Base-by-base conservation (phyloP, 2,329 filamentous ascomycete genomes). In the Diaporthe caulivora region DNA sequence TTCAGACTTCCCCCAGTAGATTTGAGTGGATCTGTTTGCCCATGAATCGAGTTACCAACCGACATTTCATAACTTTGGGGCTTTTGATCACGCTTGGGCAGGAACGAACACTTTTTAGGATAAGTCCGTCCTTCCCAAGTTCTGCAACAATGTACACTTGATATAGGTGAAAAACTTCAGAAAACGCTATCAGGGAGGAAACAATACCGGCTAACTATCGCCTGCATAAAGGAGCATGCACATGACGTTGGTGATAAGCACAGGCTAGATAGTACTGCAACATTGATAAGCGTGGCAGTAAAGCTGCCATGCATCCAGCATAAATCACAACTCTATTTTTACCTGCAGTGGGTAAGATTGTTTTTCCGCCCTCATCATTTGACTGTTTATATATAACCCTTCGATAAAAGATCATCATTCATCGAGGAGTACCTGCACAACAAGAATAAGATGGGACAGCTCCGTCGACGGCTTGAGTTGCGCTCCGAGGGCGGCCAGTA, bases 401-500 rank as follows among this genome's bases (percentile, higher is more conserved):
- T 49, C 3, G 7, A 24, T 17, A n/a, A 18, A 26, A 18, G 9
- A 2, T 6, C 13, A 26, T 51, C 31, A 65, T 31, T 15, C 44
- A 26, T 37, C 44, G 1, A 65, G n/a, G 15, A 51, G 37, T 44
- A 18, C 21, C 29, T 24, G 11, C 0, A 53, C 4, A 64, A 1
- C n/a, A 3, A 26, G 11, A 24, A 51, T 47, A 54, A 37, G 18
- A 71, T 71, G 69, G 69, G 55, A 9, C 31, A 29, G 10, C 55
- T 71, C 40, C 69, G 69, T 24, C 69, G 51, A 21, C 69, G 55
- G 21, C 29, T 64, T 29, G 68, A 58, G 68, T 42, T 70, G n/a
- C 54, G 68, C 54, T 70, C 68, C n/a, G 54, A 60, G 40, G 57
- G 68, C 21, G 40, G 24, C 7, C 34, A 54, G 10, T 53, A 53